phyloP scores from a whole-genome alignment of 345 rosid species.

The Eucalyptus polyanthemos region DNA sequence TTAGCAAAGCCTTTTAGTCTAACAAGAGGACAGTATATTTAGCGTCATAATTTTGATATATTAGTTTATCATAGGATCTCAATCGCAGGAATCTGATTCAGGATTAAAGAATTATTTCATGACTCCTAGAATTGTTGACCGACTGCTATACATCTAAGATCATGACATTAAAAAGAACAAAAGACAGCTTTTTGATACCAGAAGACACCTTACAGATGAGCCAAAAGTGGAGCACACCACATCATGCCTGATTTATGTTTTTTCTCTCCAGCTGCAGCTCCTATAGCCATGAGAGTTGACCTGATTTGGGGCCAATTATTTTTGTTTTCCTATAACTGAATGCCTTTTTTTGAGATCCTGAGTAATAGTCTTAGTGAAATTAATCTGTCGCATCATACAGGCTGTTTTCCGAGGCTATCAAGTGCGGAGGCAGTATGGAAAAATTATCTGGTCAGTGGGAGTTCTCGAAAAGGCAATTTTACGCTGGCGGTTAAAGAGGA shows the following conservation, averaged over 20 bases:
- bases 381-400: conserved; percentile 18
- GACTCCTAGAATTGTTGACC: not conserved
- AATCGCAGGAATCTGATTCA: not conserved
- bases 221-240: not conserved
- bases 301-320: not conserved
- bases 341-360: not conserved
- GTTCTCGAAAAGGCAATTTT: conserved; percentile 82
- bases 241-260: not conserved
- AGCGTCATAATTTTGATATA: not conserved
- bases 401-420: conserved; percentile 85
- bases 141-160: not conserved
- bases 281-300: not conserved
- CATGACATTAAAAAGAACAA: not conserved
- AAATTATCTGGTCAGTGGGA: conserved; percentile 90
- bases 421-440: conserved; percentile 63
- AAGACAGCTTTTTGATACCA: not conserved
- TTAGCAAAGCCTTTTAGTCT: not conserved
- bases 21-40: not conserved
- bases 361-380: not conserved
- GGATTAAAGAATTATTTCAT: not conserved
- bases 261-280: not conserved
- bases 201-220: not conserved
- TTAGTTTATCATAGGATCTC: not conserved
- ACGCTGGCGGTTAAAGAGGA: conserved; percentile 87
- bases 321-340: not conserved